Base-by-base conservation (phyloP, 768 basidiomycete genomes). In the Mycena rebaudengoi region DNA sequence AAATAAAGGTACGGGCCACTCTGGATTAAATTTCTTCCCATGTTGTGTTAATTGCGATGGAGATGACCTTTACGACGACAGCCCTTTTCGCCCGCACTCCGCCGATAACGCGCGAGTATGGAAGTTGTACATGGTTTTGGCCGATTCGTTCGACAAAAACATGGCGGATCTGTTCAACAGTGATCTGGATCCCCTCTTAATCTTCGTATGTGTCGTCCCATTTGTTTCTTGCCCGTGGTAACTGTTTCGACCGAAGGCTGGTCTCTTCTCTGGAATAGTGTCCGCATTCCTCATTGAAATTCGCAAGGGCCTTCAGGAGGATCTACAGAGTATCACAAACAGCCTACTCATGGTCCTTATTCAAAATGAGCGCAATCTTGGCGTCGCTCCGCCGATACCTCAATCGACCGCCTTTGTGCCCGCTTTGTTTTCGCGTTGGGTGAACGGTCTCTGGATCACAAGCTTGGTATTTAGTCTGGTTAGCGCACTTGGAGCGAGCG, bases 401-500 rank as follows among this genome's bases (percentile, higher is more conserved):
- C 21, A 13, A 14, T 7, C 2, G 11, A 30, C 6, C 12, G 7
- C 20, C 18, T 58, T 58, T 28, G 4, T 21, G 7, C 43, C 56
- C 1, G 25, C 44, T 4, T 25, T 21, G 2, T 33, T 45, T 18
- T 18, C 56, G 29, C 41, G 32, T 8, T 33, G 23, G 30, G 37
- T 58, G 21, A 58, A 58, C 39, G 45, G 56, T 2, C 56, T 58
- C 12, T 58, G 56, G 56, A 46, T 58, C 37, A 43, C 45, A 23
- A 58, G 56, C n/a, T 33, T 58, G 3, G 48, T 39, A 18, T 58
- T 46, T 21, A 39, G 56, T n/a, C 20, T 58, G 5, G 30, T 48
- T 13, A 58, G 56, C 25, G 56, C 56, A 3, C 56, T 58, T 2
- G 56, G 56, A 3, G 56, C 56, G 13, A 58, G 56, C n/a, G 26